Conservation (phyloP, 202 grass and related monocot species). For the Alloteropsis angusta region DNA sequence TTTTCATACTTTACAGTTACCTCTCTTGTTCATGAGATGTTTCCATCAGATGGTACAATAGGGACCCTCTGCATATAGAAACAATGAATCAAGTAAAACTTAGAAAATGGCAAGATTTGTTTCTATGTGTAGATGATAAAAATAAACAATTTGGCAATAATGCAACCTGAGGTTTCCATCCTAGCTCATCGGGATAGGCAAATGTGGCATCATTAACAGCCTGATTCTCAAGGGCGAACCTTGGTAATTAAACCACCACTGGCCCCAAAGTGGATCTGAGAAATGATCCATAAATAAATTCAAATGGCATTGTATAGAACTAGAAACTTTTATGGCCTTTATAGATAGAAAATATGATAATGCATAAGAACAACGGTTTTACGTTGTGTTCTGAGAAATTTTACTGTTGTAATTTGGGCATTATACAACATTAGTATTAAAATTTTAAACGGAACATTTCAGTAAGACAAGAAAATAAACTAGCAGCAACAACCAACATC, state of each 20-base stretch:
- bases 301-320: background rate
- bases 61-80: conserved; percentile 53
- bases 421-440: background rate
- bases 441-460: background rate
- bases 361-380: background rate
- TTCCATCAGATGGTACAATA: conserved; percentile 75
- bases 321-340: background rate
- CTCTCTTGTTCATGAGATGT: conserved; percentile 55
- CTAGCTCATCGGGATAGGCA: conserved; percentile 86
- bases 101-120: background rate
- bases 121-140: background rate
- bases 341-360: background rate
- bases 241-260: conserved; percentile 70
- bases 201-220: conserved; percentile 95
- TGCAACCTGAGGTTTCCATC: conserved; percentile 93
- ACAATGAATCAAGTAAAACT: conserved; percentile 28
- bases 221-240: conserved; percentile 87
- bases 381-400: background rate
- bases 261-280: conserved; percentile 88
- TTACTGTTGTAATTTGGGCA: background rate
- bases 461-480: background rate
- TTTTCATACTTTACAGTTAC: conserved; percentile 38
- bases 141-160: background rate
- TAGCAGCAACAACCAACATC: background rate
- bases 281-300: background rate